These are phyloP conservation scores for Vanrija sp. DNA, from an alignment of 1,284 basidiomycete species.

Conservation along the genomic window DNA sequence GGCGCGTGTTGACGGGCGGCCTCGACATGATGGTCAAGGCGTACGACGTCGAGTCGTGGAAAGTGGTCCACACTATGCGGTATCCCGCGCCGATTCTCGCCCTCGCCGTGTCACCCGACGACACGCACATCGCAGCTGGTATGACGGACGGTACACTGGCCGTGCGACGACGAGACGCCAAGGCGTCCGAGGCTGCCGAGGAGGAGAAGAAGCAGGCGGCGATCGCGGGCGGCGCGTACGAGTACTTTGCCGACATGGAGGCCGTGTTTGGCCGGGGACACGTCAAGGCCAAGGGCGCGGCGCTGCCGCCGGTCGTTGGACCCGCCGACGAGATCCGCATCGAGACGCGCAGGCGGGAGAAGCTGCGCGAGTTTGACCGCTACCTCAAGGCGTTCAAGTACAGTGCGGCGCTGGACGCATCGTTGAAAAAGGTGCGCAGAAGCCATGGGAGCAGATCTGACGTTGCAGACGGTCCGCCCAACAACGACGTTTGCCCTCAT, in stretches of 20 bases:
- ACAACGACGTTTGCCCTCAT: constrained; percentile 85
- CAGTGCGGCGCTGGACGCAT: constrained; percentile 85
- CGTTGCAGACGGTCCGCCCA: constrained; percentile 58
- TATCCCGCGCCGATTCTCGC: constrained; percentile 91
- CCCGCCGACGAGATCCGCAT: constrained; percentile 68
- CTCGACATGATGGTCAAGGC: constrained; percentile 98
- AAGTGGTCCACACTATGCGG: constrained; percentile 97
- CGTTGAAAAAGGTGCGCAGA: constrained; percentile 67
- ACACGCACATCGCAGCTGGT: constrained; percentile 91
- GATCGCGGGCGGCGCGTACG: constrained; percentile 62
- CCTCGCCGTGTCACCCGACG: constrained; percentile 92
- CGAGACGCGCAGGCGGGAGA: constrained; percentile 67
- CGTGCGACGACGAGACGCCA: constrained; percentile 74
- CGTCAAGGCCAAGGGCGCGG: constrained; percentile 56
- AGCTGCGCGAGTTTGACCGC: constrained; percentile 82
- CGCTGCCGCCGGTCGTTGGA: constrained; percentile 50
- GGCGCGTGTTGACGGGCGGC: constrained; percentile 78
- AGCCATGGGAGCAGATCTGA: background rate
- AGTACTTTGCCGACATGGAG: constrained; percentile 64
- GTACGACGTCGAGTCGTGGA: constrained; percentile 90
- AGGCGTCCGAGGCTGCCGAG: constrained; percentile 59
- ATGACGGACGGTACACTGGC: constrained; percentile 96
- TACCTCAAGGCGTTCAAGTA: constrained; percentile 92
- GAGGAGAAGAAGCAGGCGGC: constrained; percentile 52
- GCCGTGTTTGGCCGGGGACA: constrained; percentile 59